Evolutionary conservation across 768 basidiomycete species (phyloP), one percentile per base, ranked within the genome.

Genomic region (Pisolithus sp.): DNA sequence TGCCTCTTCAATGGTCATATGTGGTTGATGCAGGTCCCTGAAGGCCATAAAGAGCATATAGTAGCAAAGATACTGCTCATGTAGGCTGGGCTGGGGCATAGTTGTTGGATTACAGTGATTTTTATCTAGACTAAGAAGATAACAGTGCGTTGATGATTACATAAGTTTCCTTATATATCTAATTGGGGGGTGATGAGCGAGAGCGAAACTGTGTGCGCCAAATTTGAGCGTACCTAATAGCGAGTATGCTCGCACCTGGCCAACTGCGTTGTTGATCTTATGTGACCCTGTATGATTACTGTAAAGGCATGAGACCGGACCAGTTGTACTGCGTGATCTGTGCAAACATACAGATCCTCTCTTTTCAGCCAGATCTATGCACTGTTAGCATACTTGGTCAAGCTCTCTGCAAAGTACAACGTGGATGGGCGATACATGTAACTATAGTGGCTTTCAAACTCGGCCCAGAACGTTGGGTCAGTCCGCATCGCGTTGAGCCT

Each of bases 221-320:
- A 26, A 3, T 26, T 26, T 26, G 26, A 26, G 26, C 26, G 26
- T 7, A 26, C 26, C 26, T 26, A 26, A 30, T 30, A 38, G 15
- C 30, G 23, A 7, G 43, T n/a, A 38, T 15, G 23, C 26, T 61
- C 74, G 55, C 60, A 83, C 87, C 77, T 95, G 94, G 34, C 96
- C 96, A 53, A 99, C 86, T 21, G 95, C 95, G 67, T 99, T 99
- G 72, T 98, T 98, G 64, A 99, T 98, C 70, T 98, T 99, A 71
- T 99, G 96, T 10, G 94, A 97, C 15, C 96, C 96, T 0, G 96
- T 98, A 66, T 98, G 95, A 67, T 98, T 99, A 53, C 89, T 91
- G 52, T 34, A 46, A 18, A 17, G 38, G 17, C 18, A 7, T 18
- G 39, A 69, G 43, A 23, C 6, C 49, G 44, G 18, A 7, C 21